phyloP scores from a whole-genome alignment of 148 eudicot species.

The Gaultheria prostrata region DNA sequence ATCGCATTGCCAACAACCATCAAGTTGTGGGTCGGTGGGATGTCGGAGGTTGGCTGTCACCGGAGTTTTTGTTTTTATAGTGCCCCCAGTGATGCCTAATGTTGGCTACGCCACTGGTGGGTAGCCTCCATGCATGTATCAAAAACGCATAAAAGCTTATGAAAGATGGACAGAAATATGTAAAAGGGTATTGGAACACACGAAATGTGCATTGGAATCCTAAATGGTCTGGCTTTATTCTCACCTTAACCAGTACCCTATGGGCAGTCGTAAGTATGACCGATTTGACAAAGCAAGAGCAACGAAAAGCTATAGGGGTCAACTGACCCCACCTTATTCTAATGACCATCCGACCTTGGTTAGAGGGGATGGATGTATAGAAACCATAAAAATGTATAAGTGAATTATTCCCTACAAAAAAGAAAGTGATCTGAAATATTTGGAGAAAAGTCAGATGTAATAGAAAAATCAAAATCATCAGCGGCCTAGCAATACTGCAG shows the following conservation, averaged over 20 bases:
- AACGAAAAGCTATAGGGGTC: neutral
- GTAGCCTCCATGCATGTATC: neutral
- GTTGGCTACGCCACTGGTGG: no score
- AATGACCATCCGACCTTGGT: neutral
- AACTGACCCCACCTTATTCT: neutral
- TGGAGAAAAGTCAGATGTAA: neutral
- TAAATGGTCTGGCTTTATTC: neutral
- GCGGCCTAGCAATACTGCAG: slow-evolving; percentile 2
- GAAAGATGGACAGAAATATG: neutral
- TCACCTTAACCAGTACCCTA: neutral
- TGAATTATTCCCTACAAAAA: neutral
- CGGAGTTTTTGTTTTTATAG: no score
- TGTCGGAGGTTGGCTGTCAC: no score
- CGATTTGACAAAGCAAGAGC: neutral
- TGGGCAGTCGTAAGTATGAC: neutral
- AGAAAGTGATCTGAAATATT: neutral
- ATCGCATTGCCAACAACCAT: no score
- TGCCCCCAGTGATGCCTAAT: no score
- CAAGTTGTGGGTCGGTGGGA: no score
- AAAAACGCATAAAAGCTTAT: neutral
- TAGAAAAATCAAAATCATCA: neutral
- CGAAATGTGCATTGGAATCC: neutral
- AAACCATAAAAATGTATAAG: neutral
- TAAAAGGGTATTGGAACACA: neutral
- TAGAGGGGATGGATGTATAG: neutral